Conservation (phyloP, 345 rosid species). For the Lepidium sativum region DNA sequence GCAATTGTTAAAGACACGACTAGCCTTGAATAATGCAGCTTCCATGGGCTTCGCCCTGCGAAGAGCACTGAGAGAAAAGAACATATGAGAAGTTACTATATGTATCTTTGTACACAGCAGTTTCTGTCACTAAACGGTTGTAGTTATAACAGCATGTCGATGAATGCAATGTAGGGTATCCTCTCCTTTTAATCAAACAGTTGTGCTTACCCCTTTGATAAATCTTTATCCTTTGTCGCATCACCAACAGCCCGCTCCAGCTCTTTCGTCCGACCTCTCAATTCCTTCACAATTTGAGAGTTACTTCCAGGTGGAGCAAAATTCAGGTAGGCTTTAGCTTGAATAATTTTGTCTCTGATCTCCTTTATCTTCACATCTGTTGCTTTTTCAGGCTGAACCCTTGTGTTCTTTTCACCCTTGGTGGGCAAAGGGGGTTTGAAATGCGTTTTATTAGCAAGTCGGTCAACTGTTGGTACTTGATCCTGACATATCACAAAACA, state of each 20-base stretch:
- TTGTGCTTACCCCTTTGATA: conserved; percentile 58
- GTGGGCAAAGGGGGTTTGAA: conserved; percentile 24
- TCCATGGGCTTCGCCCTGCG: conserved; percentile 65
- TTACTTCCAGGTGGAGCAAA: conserved; percentile 57
- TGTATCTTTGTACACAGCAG: conserved; percentile 1
- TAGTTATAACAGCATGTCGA: not conserved
- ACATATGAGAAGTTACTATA: conserved; percentile 4
- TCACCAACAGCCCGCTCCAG: conserved; percentile 57
- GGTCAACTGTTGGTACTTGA: conserved; percentile 17
- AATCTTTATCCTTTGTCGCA: conserved; percentile 56
- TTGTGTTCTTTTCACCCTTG: conserved; percentile 38
- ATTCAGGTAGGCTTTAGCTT: conserved; percentile 67
- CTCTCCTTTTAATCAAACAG: not conserved
- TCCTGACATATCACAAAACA: conserved; percentile 36
- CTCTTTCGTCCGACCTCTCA: conserved; percentile 61
- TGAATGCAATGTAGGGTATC: not conserved
- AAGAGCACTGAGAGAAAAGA: conserved; percentile 46
- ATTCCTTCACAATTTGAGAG: conserved; percentile 63
- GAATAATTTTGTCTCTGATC: conserved; percentile 74
- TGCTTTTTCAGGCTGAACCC: conserved; percentile 18
- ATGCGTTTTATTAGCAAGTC: conserved; percentile 25
- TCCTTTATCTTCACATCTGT: conserved; percentile 54
- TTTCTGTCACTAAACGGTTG: not conserved
- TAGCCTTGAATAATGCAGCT: conserved; percentile 45
- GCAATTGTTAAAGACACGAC: conserved; percentile 57